These are phyloP conservation scores for Solanum hybrid DNA, from an alignment of 305 asterid genomes.

Conservation along the genomic window DNA sequence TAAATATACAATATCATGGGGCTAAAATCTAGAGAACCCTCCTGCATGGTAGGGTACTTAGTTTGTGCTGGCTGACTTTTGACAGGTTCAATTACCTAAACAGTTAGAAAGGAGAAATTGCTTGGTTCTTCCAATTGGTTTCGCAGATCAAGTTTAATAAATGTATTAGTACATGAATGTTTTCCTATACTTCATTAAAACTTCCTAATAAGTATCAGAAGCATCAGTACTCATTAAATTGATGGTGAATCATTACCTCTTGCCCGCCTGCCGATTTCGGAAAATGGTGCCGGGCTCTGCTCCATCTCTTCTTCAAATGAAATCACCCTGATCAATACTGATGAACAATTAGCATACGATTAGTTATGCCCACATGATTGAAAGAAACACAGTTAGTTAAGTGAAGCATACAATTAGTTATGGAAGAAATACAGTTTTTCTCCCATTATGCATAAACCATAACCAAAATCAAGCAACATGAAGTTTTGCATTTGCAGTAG, in stretches of 20 bases:
- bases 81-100: neutral
- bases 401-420: neutral
- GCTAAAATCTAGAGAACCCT: neutral
- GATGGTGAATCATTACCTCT: constrained; percentile 37
- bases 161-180: neutral
- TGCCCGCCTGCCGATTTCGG: constrained; percentile 71
- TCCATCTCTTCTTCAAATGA: constrained; percentile 30
- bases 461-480: neutral
- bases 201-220: neutral
- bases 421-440: neutral
- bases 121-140: neutral
- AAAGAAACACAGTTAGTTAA: neutral
- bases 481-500: neutral
- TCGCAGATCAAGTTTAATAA: neutral
- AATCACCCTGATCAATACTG: constrained; percentile 5
- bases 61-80: neutral
- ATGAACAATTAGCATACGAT: constrained; percentile 4
- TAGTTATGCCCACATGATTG: neutral
- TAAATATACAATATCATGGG: neutral
- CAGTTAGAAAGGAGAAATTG: neutral
- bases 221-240: neutral
- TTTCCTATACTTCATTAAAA: neutral
- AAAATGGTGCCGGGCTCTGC: constrained; percentile 61
- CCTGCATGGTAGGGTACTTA: neutral
- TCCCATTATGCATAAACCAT: neutral